Conservation (phyloP, 2,329 filamentous ascomycete species). For the Fusarium fujikuroi region DNA sequence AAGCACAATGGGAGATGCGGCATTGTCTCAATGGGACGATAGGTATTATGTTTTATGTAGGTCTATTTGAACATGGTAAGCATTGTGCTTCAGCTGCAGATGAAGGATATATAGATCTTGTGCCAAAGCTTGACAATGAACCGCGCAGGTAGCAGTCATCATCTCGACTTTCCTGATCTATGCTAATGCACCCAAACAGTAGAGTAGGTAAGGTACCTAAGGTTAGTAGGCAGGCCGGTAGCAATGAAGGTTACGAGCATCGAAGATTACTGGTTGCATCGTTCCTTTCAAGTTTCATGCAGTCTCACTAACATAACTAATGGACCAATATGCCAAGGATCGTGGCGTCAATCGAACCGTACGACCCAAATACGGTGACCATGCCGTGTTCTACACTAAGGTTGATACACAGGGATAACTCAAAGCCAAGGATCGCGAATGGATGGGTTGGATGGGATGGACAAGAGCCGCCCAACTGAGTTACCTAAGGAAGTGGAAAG, state of each 20-base stretch:
- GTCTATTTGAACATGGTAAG: background rate
- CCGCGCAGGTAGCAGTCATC: background rate
- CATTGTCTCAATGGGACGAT: background rate
- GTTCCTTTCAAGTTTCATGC: conserved; percentile 8
- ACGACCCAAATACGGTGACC: conserved; percentile 13
- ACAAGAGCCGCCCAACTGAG: conserved; percentile 22
- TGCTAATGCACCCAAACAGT: background rate
- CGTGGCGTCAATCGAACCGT: background rate
- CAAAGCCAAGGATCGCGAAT: conserved; percentile 22
- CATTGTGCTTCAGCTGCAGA: background rate
- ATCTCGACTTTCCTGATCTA: background rate
- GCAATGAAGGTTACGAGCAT: background rate
- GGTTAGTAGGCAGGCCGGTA: background rate
- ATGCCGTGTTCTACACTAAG: conserved; percentile 19
- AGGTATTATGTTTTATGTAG: background rate
- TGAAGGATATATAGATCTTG: background rate
- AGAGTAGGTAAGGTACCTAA: background rate
- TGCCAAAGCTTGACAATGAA: background rate
- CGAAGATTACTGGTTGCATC: conserved; percentile 10
- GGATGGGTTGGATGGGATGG: conserved; percentile 5
- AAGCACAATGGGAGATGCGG: background rate
- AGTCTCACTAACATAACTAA: conserved; percentile 11
- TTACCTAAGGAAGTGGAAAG: background rate
- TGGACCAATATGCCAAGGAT: conserved; percentile 15
- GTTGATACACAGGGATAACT: conserved; percentile 28